Evolutionary conservation across 2,329 filamentous ascomycete genomes (phyloP), one percentile per base, ranked within the genome.

Genomic region (Pseudogymnoascus verrucosus): DNA sequence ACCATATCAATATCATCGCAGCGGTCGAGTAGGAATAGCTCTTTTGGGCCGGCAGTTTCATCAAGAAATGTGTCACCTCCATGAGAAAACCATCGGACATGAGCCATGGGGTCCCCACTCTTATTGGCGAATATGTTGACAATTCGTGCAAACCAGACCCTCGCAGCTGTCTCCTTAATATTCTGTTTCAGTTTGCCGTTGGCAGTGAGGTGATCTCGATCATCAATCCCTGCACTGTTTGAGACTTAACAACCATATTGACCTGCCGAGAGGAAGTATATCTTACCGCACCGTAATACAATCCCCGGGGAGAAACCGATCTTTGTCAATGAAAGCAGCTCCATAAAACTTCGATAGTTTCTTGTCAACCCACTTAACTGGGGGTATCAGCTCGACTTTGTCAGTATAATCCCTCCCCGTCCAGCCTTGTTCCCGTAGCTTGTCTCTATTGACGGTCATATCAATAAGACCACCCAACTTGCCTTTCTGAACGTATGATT

Each of bases 41-140:
- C 68, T n/a, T 37, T 28, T 7, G 65, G 61, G 4, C 64, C 34
- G 1, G 68, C 67, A 3, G 65, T 26, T 16, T 69, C 64, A 2
- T 60, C 62, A 3, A 68, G 37, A 21, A 65, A 44, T 1, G 67
- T 68, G 6, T 39, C 39, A 3, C 37, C 54, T 4, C 67, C 68
- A 11, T 68, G 67, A 7, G 36, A 7, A n/a, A 69, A 68, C 60
- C 65, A 68, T 5, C 62, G 63, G 1, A 69, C 2, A 39, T 71
- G 69, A 7, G 61, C 66, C 21, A 61, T 42, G 11, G 16, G 60
- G 14, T 8, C 34, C 47, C 36, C 42, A 11, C 11, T 61, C 36
- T 61, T 61, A 51, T 65, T 64, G 34, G 54, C 31, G 26, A 60
- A 66, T 3, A 66, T 57, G 26, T 59, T 59, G 7, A 65, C 36